Conservation (phyloP, 345 rosid species). For the Gossypium ekmanianum region DNA sequence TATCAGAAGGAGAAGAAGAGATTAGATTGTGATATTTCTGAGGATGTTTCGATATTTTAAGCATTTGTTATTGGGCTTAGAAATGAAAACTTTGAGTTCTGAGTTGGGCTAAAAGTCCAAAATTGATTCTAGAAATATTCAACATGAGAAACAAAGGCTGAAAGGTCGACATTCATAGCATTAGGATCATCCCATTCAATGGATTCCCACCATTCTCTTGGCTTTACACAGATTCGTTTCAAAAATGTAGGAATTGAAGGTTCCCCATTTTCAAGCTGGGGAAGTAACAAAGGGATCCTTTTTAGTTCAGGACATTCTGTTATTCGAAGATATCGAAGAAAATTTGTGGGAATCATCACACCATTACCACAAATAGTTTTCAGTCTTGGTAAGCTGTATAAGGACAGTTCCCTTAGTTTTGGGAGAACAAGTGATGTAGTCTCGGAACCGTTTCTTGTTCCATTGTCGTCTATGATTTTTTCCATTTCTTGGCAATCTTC, state of each 20-base stretch:
- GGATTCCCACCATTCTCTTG: background rate
- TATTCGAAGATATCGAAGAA: background rate
- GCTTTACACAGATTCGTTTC: background rate
- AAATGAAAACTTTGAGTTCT: too few relatives aligned
- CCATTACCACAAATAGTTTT: background rate
- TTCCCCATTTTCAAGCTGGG: background rate
- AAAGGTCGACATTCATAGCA: background rate
- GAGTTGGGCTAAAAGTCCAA: too few relatives aligned
- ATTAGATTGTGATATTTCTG: background rate
- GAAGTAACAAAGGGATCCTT: slow-evolving; percentile 17
- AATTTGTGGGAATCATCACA: background rate
- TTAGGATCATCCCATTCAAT: background rate
- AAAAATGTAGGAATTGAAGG: background rate
- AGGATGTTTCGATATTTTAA: background rate
- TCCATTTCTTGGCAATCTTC: background rate
- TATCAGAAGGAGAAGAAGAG: background rate
- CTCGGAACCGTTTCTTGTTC: background rate
- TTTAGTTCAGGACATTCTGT: background rate
- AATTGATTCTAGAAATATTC: too few relatives aligned
- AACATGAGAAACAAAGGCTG: background rate
- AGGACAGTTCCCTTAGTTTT: background rate
- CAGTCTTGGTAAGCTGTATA: background rate
- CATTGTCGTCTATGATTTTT: background rate
- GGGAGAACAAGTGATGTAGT: background rate
- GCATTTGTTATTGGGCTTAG: too few relatives aligned